A percentile compares a stretch with the other conserved stretches of the same genome.
These are phyloP conservation scores for Moesziomyces sp. DNA, from an alignment of 1,284 basidiomycete genomes.

Conservation along the genomic window DNA sequence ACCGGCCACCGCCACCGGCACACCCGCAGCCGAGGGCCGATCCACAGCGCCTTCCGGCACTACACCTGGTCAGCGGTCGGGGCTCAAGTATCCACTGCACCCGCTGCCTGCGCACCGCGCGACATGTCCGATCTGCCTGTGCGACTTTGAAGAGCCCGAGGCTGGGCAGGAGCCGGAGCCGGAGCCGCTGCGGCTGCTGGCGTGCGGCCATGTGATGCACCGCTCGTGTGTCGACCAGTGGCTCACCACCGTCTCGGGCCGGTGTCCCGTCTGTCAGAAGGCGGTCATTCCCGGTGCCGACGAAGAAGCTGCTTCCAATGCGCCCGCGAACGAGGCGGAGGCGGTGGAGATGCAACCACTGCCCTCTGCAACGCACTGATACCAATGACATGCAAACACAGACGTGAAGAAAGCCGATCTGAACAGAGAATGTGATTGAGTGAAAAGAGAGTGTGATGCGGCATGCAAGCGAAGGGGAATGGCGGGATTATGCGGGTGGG, in stretches of 20 bases:
- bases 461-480: not conserved
- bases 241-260: slow-evolving; percentile 55
- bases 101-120: slow-evolving; percentile 56
- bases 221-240: slow-evolving; percentile 57
- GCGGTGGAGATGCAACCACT: not conserved
- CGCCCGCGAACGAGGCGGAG: not conserved
- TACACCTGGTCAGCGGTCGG: not conserved
- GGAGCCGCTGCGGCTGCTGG: slow-evolving; percentile 52
- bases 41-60: not conserved
- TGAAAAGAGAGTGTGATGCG: not conserved
- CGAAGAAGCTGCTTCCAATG: not conserved
- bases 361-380: no score
- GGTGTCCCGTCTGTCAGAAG: slow-evolving; percentile 59
- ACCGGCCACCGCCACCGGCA: not conserved
- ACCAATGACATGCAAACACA: no score
- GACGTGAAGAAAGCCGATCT: not conserved
- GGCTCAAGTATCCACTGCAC: slow-evolving; percentile 53
- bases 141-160: slow-evolving; percentile 51
- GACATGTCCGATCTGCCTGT: slow-evolving; percentile 62
- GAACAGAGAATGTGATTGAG: not conserved
- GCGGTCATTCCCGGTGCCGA: slow-evolving; percentile 31
- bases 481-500: not conserved
- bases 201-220: slow-evolving; percentile 59
- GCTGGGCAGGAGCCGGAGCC: slow-evolving; percentile 28
- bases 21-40: not conserved